Evolutionary conservation across 176 grass and related monocot genomes (phyloP).

Genomic region (Hordeum marinum): DNA sequence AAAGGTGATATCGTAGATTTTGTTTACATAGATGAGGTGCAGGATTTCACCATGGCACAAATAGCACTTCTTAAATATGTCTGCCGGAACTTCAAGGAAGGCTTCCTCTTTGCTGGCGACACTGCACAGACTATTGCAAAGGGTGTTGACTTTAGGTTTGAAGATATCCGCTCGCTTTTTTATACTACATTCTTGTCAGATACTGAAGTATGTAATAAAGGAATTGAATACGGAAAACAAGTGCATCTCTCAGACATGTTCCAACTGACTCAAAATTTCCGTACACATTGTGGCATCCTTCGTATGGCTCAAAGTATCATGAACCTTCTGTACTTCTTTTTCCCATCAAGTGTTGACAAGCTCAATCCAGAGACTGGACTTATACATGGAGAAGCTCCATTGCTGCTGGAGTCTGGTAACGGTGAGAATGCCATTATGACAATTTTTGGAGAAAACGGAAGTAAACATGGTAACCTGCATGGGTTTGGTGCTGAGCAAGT

Average conservation of each 20-base stretch:
- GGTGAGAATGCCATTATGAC: conserved; percentile 66
- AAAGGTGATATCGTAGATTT: conserved; percentile 43
- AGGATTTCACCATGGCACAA: conserved; percentile 70
- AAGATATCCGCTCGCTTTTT: conserved; percentile 71
- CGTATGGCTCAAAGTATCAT: conserved; percentile 66
- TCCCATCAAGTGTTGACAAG: conserved; percentile 61
- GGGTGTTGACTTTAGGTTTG: conserved; percentile 79
- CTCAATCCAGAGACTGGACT: conserved; percentile 58
- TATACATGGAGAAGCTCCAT: conserved; percentile 66
- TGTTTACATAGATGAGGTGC: conserved; percentile 86
- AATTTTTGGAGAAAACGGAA: conserved; percentile 56
- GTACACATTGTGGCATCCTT: not conserved
- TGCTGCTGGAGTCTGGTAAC: conserved; percentile 55
- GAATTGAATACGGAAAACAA: conserved; percentile 33
- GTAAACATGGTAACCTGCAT: not conserved
- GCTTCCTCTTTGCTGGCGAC: conserved; percentile 76
- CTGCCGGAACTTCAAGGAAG: conserved; percentile 62
- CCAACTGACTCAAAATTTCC: conserved; percentile 71
- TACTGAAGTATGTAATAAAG: not conserved
- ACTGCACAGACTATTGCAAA: conserved; percentile 76
- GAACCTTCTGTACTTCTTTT: conserved; percentile 66
- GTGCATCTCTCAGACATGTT: conserved; percentile 47
- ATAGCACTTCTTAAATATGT: conserved; percentile 66
- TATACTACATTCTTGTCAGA: conserved; percentile 50
- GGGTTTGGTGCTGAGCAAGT: conserved; percentile 80